Conservation (phyloP, 768 basidiomycete species). For the Peribolospora kevripleyi region DNA sequence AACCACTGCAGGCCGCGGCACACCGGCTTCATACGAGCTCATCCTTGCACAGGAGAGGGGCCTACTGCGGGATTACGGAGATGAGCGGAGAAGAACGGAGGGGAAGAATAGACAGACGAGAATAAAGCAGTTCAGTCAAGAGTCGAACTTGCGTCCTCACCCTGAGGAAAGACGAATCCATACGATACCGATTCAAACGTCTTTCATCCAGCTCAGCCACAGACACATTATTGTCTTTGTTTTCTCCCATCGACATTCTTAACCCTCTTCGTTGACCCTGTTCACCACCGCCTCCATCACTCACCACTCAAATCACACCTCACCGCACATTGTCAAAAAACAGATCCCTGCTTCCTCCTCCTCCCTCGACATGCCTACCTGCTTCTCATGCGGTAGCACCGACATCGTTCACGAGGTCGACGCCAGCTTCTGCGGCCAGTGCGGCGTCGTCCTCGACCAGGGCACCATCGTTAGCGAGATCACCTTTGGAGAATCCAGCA, state of each 20-base stretch:
- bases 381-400: not conserved
- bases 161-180: too few species aligned
- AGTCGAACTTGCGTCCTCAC: too few species aligned
- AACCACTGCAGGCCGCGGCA: too few species aligned
- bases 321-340: not conserved
- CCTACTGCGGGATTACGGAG: too few species aligned
- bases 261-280: not conserved
- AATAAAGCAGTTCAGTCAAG: too few species aligned
- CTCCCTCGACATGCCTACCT: not conserved
- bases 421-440: slow-evolving; percentile 41
- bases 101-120: too few species aligned
- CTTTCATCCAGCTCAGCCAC: slow-evolving; percentile 1
- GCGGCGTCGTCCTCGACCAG: slow-evolving; percentile 77
- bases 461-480: slow-evolving; percentile 85
- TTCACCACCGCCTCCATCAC: not conserved
- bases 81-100: too few species aligned
- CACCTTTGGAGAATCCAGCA: slow-evolving; percentile 75
- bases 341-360: not conserved
- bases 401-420: not conserved
- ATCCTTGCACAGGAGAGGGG: too few species aligned
- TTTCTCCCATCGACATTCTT: not conserved
- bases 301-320: not conserved
- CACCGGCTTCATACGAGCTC: too few species aligned
- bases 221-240: not conserved
- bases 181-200: too few species aligned